Base-by-base conservation (phyloP, 768 basidiomycete species). In the Chalciporus chontae region DNA sequence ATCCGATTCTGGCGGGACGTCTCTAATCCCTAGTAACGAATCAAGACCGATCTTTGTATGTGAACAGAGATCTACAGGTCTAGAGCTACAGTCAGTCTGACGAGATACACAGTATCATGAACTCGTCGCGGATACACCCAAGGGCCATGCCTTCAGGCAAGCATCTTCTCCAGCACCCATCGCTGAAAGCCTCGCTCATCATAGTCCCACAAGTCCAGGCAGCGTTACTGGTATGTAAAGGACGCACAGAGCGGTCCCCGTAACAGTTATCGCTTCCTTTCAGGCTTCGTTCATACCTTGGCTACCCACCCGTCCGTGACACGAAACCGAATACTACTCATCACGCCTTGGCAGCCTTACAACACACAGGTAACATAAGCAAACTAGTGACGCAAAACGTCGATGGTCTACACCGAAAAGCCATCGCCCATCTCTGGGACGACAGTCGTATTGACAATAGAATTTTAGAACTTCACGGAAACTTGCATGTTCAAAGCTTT, bases 351-450 rank as follows among this genome's bases (percentile, higher is more conserved):
- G 87, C 90, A 5, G 90, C 93, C 3, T 73, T 96, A 41, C 86
- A 90, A 60, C 74, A 90, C 55, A 69, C 85, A 8, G 78, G 77
- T 3, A 67, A 83, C 45, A 73, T 89, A 17, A 68, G 76, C 18
- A 70, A 72, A 23, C 66, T 94, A 27, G 82, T 97, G 53, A 98
- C 95, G 0, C 87, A 86, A 67, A 90, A 90, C 57, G 94, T 98
- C n/a, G 95, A 98, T 61, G 94, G 93, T 2, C 79, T 98, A 6
- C 94, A 97, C 61, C 84, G 84, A 45, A 91, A 90, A 69, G 89
- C 91, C 8, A 68, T 88, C 17, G 49, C 68, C 31, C 68, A 70
- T 62, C 74, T 77, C 52, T 71, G 67, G 69, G 69, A 62, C 53
- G 69, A 64, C 45, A 62, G 61, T n/a, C 62, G 57, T 18, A 62